These are phyloP conservation scores for Aspergillus aculeatinus DNA, from an alignment of 2,329 filamentous ascomycete genomes.

Conservation along the genomic window DNA sequence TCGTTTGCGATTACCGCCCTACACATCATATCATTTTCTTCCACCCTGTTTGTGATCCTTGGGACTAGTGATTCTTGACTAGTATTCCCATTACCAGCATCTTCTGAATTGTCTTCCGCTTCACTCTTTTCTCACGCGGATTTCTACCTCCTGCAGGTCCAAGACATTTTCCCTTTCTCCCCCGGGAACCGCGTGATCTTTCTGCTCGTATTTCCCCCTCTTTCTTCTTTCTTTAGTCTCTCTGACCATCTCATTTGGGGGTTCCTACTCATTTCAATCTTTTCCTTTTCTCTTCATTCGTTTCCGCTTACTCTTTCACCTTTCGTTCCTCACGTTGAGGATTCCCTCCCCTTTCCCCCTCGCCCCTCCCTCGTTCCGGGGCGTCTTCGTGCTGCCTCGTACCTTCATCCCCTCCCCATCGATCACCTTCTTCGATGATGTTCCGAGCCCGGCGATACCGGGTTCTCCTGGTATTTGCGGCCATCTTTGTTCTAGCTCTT, in stretches of 20 bases:
- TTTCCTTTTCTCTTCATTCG: not conserved
- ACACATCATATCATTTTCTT: not conserved
- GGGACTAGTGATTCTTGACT: too few relatives aligned
- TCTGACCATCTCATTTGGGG: not conserved
- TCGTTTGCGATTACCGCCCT: not conserved
- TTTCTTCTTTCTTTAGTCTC: not conserved
- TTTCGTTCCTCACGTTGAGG: constrained; percentile 1
- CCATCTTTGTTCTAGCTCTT: constrained; percentile 45
- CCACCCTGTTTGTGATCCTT: too few relatives aligned
- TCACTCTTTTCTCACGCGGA: not conserved
- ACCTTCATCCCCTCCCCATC: constrained; percentile 7
- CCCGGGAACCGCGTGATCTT: not conserved
- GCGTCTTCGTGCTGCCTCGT: not conserved
- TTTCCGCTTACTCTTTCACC: not conserved
- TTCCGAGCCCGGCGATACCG: constrained; percentile 51
- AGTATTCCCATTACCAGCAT: too few relatives aligned
- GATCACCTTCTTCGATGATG: constrained; percentile 33
- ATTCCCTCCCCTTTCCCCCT: not conserved
- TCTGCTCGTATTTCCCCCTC: not conserved
- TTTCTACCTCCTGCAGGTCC: not conserved
- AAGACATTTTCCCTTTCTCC: not conserved
- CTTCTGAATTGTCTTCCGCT: not conserved
- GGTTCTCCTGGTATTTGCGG: constrained; percentile 46
- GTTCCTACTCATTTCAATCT: not conserved
- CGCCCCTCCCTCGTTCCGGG: not conserved